phyloP scores from a whole-genome alignment of 495 filamentous ascomycete species.

The Podospora conica region DNA sequence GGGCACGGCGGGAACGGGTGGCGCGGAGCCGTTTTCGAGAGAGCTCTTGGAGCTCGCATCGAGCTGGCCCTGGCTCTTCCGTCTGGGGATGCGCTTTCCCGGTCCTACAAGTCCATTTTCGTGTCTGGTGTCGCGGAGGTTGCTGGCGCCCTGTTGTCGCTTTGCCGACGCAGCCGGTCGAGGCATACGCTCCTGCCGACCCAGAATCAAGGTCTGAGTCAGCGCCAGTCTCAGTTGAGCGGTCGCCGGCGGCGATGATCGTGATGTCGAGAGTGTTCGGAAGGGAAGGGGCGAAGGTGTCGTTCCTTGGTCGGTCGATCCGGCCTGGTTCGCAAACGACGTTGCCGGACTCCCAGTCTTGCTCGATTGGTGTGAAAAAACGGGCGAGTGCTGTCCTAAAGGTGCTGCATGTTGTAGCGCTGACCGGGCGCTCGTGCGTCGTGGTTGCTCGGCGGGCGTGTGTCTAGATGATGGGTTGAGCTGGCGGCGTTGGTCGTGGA shows the following conservation, averaged over 20 bases:
- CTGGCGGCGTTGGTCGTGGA: neutral
- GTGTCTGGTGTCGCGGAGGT: constrained; percentile 70
- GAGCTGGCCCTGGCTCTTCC: constrained; percentile 44
- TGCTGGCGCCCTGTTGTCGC: constrained; percentile 58
- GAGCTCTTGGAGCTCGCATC: constrained; percentile 25
- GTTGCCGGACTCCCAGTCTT: neutral
- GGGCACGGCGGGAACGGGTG: constrained; percentile 35
- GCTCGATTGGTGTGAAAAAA: neutral
- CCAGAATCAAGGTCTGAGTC: constrained; percentile 48
- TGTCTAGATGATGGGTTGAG: neutral
- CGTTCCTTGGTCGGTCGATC: neutral
- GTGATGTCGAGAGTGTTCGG: neutral
- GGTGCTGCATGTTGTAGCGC: neutral
- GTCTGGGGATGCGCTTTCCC: constrained; percentile 65
- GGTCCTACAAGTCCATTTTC: constrained; percentile 84
- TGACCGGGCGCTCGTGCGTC: neutral
- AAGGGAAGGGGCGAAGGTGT: neutral
- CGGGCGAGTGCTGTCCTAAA: neutral
- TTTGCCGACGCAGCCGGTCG: constrained; percentile 59
- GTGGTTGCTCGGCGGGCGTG: neutral
- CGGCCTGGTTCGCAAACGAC: constrained; percentile 10
- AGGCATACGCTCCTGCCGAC: constrained; percentile 61
- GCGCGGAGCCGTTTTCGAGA: constrained; percentile 28
- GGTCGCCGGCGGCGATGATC: constrained; percentile 2
- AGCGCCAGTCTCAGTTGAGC: constrained; percentile 27